Evolutionary conservation across 768 basidiomycete species (phyloP).

Genomic region (Amanita rubescens): DNA sequence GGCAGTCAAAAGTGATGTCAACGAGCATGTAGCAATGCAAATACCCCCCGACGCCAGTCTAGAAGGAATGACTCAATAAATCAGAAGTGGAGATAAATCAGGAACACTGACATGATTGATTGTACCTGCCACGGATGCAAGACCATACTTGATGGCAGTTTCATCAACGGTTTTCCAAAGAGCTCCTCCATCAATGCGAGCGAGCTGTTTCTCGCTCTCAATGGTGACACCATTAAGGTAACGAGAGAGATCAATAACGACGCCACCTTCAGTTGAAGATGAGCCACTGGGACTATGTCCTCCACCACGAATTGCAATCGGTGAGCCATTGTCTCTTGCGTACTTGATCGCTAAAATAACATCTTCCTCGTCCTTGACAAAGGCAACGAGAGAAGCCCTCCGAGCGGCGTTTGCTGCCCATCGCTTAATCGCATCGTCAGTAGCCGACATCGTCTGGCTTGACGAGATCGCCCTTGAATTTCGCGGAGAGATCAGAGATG

Average conservation of each 20-base stretch:
- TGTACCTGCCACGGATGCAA: constrained; percentile 41
- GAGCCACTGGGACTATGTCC: constrained; percentile 38
- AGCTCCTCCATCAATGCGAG: constrained; percentile 39
- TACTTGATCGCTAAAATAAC: constrained; percentile 28
- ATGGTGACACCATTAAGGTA: constrained; percentile 31
- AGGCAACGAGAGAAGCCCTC: constrained; percentile 35
- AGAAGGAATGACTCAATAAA: not conserved
- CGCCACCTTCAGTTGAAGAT: constrained; percentile 37
- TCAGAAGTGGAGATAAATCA: not conserved
- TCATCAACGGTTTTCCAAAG: constrained; percentile 40
- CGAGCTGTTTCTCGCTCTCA: constrained; percentile 30
- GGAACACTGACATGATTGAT: constrained; percentile 38
- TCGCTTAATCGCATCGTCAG: constrained; percentile 29
- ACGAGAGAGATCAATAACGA: constrained; percentile 43
- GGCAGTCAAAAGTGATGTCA: not conserved
- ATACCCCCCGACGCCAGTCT: constrained; percentile 34
- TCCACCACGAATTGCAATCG: constrained; percentile 41
- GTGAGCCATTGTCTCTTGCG: constrained; percentile 26
- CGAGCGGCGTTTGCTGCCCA: constrained; percentile 37
- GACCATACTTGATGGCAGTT: constrained; percentile 33
- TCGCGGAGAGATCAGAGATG: too few relatives aligned
- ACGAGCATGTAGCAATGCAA: not conserved
- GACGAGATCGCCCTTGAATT: constrained; percentile 28
- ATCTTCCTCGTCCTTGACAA: constrained; percentile 34
- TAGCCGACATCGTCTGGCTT: constrained; percentile 28